Conservation (phyloP, 2,329 filamentous ascomycete genomes). For the Chrysoporthe puriensis region DNA sequence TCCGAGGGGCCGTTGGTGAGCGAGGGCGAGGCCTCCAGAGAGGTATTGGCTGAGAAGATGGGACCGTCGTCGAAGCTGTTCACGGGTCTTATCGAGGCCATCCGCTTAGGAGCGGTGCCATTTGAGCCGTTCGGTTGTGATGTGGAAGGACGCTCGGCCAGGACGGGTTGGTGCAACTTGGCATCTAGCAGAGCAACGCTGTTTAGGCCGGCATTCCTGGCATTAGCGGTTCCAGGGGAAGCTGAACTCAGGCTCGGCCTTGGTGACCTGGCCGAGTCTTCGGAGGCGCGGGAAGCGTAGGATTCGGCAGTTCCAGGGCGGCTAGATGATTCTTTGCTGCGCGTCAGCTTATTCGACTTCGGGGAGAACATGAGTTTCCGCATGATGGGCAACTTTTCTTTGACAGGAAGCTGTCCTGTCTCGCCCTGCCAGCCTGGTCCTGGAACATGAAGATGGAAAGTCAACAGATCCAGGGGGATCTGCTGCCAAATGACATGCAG, state of each 20-base stretch:
- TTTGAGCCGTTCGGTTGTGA: conserved; percentile 31
- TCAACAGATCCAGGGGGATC: conserved; percentile 31
- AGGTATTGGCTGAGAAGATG: conserved; percentile 45
- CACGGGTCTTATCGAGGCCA: conserved; percentile 58
- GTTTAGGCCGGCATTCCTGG: conserved; percentile 14
- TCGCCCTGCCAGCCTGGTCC: conserved; percentile 24
- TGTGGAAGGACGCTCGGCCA: conserved; percentile 33
- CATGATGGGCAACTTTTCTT: conserved; percentile 26
- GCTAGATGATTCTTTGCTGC: conserved; percentile 28
- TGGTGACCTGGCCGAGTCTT: conserved; percentile 25
- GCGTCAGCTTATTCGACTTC: conserved; percentile 29
- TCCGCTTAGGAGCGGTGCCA: conserved; percentile 36
- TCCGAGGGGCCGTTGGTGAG: conserved; percentile 33
- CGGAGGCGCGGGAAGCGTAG: conserved; percentile 24
- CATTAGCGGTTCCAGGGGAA: conserved; percentile 21
- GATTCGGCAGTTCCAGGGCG: conserved; percentile 28
- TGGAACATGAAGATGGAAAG: conserved; percentile 26
- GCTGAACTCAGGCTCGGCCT: conserved; percentile 26
- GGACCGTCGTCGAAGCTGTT: conserved; percentile 54
- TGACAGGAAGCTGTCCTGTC: conserved; percentile 24
- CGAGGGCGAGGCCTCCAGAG: conserved; percentile 43
- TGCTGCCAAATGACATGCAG: conserved; percentile 28
- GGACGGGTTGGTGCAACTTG: conserved; percentile 29
- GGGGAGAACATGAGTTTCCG: conserved; percentile 29
- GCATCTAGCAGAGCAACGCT: conserved; percentile 21